Evolutionary conservation across 805 yeast genomes (phyloP).

Genomic region (Wickerhamomyces bisporus): DNA sequence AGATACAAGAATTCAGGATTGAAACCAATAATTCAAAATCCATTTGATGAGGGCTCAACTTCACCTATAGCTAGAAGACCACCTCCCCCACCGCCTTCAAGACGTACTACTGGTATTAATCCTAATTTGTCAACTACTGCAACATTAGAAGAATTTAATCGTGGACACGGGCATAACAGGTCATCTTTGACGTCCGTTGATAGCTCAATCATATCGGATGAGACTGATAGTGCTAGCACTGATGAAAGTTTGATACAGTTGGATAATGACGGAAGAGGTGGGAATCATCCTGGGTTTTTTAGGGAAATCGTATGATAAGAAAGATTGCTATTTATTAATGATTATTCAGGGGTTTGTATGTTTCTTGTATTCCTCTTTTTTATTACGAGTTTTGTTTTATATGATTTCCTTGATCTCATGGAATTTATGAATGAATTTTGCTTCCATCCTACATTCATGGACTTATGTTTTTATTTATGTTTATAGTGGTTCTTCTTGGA

Average conservation of each 20-base stretch:
- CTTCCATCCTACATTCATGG: no score
- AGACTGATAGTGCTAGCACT: slow-evolving; percentile 18
- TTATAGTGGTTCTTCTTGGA: no score
- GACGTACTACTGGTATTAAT: no score
- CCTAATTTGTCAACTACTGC: no score
- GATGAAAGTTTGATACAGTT: slow-evolving; percentile 19
- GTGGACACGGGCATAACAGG: slow-evolving; percentile 19
- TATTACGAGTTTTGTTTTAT: no score
- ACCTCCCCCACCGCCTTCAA: slow-evolving; percentile 21
- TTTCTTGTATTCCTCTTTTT: no score
- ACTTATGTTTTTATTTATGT: no score
- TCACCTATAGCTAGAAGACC: background rate
- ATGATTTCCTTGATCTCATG: no score
- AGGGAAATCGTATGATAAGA: slow-evolving; percentile 22
- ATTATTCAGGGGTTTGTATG: no score
- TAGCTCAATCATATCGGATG: slow-evolving; percentile 22
- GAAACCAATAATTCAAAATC: slow-evolving; percentile 10
- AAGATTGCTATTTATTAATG: no score
- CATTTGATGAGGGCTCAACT: slow-evolving; percentile 13
- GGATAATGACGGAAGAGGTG: slow-evolving; percentile 5
- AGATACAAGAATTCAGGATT: slow-evolving; percentile 18
- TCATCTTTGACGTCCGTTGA: slow-evolving; percentile 17
- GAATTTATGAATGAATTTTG: no score
- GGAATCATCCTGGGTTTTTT: slow-evolving; percentile 16
- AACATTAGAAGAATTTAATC: slow-evolving; percentile 6